A percentile compares a stretch with the other conserved stretches of the same genome.
Evolutionary conservation across 257 asterid species (phyloP).

Genomic region (Ligustrum vulgare): DNA sequence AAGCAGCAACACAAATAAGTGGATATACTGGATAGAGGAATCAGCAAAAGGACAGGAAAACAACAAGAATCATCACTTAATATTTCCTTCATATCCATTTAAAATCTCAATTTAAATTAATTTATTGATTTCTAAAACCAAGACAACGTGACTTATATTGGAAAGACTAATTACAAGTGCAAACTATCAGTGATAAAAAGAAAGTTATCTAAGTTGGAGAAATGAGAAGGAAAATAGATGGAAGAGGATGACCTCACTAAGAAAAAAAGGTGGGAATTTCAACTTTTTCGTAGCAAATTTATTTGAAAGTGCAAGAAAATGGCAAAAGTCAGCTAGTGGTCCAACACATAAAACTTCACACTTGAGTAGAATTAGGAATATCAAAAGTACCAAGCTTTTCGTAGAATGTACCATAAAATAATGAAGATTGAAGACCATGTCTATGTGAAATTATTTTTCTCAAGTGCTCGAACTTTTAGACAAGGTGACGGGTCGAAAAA

Average conservation of each 20-base stretch:
- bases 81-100: slow-evolving; percentile 15
- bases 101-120: no score
- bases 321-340: background rate
- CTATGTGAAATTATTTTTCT: background rate
- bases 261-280: background rate
- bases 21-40: slow-evolving; percentile 98
- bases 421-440: background rate
- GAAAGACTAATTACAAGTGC: background rate
- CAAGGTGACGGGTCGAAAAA: background rate
- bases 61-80: slow-evolving; percentile 25
- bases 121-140: background rate
- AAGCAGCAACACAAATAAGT: slow-evolving; percentile 96
- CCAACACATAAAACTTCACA: background rate
- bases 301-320: background rate
- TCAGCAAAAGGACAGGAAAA: slow-evolving; percentile 46
- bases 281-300: background rate
- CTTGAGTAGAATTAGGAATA: slow-evolving; percentile 9
- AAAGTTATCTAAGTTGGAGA: background rate
- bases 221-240: background rate
- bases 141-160: background rate
- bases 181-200: background rate
- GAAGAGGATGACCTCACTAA: background rate
- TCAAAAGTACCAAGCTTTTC: slow-evolving; percentile 10
- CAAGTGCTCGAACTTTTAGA: background rate
- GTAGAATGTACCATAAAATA: background rate